A percentile compares a stretch with the other conserved stretches of the same genome.
These are phyloP conservation scores for Arthroderma uncinatum DNA, from an alignment of 2,329 filamentous ascomycete genomes.

Conservation along the genomic window DNA sequence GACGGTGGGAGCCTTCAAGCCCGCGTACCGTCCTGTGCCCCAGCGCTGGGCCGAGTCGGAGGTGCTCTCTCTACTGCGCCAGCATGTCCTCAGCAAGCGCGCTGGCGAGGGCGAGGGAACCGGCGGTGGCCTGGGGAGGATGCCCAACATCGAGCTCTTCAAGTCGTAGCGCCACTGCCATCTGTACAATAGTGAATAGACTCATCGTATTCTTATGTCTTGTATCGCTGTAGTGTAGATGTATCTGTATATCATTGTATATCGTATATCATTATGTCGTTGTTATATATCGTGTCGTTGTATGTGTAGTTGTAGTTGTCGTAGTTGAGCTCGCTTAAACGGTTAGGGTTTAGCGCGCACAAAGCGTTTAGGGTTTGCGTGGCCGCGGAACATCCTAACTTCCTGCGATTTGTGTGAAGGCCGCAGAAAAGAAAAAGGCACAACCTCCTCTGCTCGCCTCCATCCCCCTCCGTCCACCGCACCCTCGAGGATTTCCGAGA, in stretches of 20 bases:
- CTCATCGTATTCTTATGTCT: too few relatives aligned
- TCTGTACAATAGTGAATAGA: neutral
- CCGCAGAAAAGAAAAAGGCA: slow-evolving; percentile 23
- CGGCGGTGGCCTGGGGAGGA: slow-evolving; percentile 36
- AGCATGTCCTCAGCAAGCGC: slow-evolving; percentile 65
- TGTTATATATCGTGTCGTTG: too few relatives aligned
- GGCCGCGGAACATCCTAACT: slow-evolving; percentile 21
- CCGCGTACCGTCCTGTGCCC: slow-evolving; percentile 84
- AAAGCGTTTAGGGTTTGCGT: slow-evolving; percentile 30
- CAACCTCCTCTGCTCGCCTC: slow-evolving; percentile 23
- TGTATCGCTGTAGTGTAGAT: too few relatives aligned
- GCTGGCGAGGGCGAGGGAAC: slow-evolving; percentile 37
- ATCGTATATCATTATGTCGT: too few relatives aligned
- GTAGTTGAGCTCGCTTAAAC: slow-evolving; percentile 20
- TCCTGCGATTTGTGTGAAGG: slow-evolving; percentile 21
- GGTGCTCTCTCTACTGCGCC: slow-evolving; percentile 62
- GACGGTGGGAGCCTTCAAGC: slow-evolving; percentile 87
- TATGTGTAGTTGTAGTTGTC: neutral
- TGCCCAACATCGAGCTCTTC: slow-evolving; percentile 38
- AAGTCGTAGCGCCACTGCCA: slow-evolving; percentile 17
- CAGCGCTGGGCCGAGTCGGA: slow-evolving; percentile 73
- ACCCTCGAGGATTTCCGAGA: slow-evolving; percentile 24
- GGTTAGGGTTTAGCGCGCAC: slow-evolving; percentile 21
- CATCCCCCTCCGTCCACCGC: slow-evolving; percentile 27
- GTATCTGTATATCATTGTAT: too few relatives aligned